Conservation (phyloP, 139 green algal genomes). For the Asterochloris sp. region DNA sequence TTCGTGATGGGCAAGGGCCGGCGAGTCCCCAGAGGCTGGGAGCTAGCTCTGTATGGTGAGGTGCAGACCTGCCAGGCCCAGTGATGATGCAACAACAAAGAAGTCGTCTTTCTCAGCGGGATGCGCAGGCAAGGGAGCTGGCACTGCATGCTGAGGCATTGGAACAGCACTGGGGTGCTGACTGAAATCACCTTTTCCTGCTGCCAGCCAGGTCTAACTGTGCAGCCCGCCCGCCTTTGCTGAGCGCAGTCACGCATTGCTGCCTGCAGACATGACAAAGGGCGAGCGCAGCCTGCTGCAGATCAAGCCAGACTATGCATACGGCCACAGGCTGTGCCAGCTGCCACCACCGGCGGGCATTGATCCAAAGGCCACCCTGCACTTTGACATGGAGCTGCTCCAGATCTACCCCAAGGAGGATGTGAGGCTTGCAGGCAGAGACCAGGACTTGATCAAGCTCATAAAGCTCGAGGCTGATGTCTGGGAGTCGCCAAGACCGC, state of each 20-base stretch:
- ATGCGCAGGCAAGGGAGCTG: no score
- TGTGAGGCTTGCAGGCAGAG: constrained; percentile 13
- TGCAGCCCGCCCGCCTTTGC: no score
- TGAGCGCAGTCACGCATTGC: no score
- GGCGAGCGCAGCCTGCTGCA: constrained; percentile 46
- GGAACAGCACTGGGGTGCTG: no score
- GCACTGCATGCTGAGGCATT: no score
- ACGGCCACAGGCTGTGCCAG: constrained; percentile 53
- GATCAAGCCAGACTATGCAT: constrained; percentile 67
- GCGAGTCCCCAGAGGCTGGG: constrained; percentile 62
- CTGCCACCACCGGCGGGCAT: constrained; percentile 45
- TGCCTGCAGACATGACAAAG: constrained; percentile 45
- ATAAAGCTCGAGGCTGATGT: constrained; percentile 40
- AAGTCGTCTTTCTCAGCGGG: no score
- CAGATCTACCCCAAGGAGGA: constrained; percentile 33
- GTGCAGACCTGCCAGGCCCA: no score
- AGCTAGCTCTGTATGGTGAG: constrained; percentile 65
- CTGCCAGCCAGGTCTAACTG: no score
- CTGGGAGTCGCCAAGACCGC: constrained; percentile 75
- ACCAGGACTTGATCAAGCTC: constrained; percentile 44
- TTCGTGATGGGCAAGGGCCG: constrained; percentile 62
- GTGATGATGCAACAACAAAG: not conserved
- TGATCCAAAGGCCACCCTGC: constrained; percentile 28
- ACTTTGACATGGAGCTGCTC: constrained; percentile 62
- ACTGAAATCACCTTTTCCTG: no score